A percentile compares a stretch with the other conserved stretches of the same genome.
Conservation (phyloP, 2,329 filamentous ascomycete species). For the Metarhizium guizhouense region DNA sequence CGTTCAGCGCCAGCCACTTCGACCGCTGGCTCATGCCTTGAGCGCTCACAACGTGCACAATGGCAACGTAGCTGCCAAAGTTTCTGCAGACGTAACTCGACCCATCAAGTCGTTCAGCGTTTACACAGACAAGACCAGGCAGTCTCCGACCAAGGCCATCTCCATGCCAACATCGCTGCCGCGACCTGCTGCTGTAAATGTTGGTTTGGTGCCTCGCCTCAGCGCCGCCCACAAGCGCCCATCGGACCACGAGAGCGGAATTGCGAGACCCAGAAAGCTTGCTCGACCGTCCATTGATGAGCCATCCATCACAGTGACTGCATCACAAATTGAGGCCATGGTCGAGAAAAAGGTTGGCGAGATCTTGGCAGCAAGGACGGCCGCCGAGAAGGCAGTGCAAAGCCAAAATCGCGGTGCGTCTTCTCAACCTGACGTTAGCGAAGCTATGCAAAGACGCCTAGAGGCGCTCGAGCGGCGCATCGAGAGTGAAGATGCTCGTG, state of each 20-base stretch:
- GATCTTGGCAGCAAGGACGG: conserved; percentile 66
- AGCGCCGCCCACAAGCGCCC: conserved; percentile 29
- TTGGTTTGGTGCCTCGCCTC: conserved; percentile 8
- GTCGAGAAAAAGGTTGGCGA: conserved; percentile 88
- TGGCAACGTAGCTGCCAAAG: conserved; percentile 37
- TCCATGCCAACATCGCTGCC: conserved; percentile 20
- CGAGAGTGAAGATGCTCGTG: conserved; percentile 49
- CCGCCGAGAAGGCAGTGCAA: conserved; percentile 33
- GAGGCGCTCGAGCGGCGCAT: conserved; percentile 83
- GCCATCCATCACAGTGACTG: conserved; percentile 43
- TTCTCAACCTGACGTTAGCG: conserved; percentile 48
- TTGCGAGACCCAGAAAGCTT: conserved; percentile 39
- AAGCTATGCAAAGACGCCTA: conserved; percentile 70
- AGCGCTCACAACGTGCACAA: conserved; percentile 70
- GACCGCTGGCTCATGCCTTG: conserved; percentile 65
- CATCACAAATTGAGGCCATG: conserved; percentile 77
- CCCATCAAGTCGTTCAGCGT: conserved; percentile 80
- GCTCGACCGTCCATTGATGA: conserved; percentile 27
- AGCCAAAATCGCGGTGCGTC: conserved; percentile 21
- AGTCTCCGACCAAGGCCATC: conserved; percentile 1
- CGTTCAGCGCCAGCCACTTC: conserved; percentile 62
- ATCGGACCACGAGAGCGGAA: conserved; percentile 27
- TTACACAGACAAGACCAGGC: conserved; percentile 64
- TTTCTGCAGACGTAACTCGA: conserved; percentile 44
- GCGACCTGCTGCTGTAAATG: conserved; percentile 23